Evolutionary conservation across 1,139 yeast genomes (phyloP), one percentile per base, ranked within the genome.

Genomic region (Hemisphaericaspora xylofermentans): DNA sequence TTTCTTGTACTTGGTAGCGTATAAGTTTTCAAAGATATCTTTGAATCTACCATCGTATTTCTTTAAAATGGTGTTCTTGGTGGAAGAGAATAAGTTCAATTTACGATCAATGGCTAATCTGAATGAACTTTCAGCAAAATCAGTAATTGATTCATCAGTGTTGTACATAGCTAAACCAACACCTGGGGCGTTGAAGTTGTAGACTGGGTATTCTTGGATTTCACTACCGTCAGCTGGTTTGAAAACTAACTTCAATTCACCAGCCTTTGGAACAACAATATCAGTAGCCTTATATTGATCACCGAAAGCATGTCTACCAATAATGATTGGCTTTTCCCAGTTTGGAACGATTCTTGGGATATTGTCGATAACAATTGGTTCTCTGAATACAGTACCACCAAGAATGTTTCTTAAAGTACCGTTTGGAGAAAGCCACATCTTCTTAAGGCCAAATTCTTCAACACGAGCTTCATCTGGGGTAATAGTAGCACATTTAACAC

Each of bases 391-490:
- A 24, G 98, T 91, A 50, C 98, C 98, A 38, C 96, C 96, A 50
- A 91, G 75, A 52, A 91, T 84, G 69, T 91, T 91, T 68, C 98
- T 82, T 62, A 91, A 87, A 36, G 98, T 91, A 53, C 98, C 98
- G 66, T 91, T 91, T 51, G 98, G 98, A 18, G 96, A 88, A 43
- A 86, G 77, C 97, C 97, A 91, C 98, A 91, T 91, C 66, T 89
- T 84, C 70, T 89, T 89, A 65, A 91, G 78, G 47, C 76, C 71
- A 64, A 88, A 91, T 68, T 91, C 98, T 65, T 87, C 70, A 42
- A 91, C 97, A 56, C 98, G 81, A 33, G 86, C 91, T 71, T 91
- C 98, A 63, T 91, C 98, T 7, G 98, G 98, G n/a, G 98, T 91
- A 64, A 91, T 91, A 43, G 98, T 91, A 39, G 98, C 98, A 71